Evolutionary conservation across 2,329 filamentous ascomycete genomes (phyloP), one percentile per base, ranked within the genome.

Genomic region (Neophaeococcomyces aloes): DNA sequence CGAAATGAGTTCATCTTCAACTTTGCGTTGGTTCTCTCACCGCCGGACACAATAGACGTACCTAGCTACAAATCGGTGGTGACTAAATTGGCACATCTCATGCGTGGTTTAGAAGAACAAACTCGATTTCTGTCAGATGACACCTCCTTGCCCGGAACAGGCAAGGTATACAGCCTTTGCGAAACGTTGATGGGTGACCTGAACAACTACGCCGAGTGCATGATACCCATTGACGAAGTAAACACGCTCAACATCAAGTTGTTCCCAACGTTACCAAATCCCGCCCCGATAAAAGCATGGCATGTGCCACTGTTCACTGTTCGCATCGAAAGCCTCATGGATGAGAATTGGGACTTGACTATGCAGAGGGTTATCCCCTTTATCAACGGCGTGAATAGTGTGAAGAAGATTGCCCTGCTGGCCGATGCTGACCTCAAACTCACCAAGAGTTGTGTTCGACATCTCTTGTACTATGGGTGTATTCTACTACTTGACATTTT

Each of bases 1-100:
- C 81, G 91, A 46, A 94, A 94, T 65, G 86, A 94, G 63, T 96
- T 95, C 70, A 94, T 95, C 59, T 98, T 96, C 76, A 96, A 96
- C 64, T 94, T 96, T 59, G 87, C 86, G 47, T 71, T 96, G 34
- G 82, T 94, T 21, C 71, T 94, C 38, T 76, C 83, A 39, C 69
- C 74, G 11, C 61, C 60, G 3, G 40, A 47, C 13, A 49, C 47
- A 4, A 48, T 49, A 25, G 84, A 93, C 58, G 83, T 83, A 60
- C 76, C 76, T 38, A 82, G 81, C 27, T 94, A 86, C 61, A 86
- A 88, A 62, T 81, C 80, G 51, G 84, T 96, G 25, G 86, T 94
- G 42, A 73, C 83, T 52, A 85, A 94, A 56, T 71, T 96, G 39
- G 91, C 89, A 2, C 75, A 81, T 49, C 78, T 91, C 21, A 86